Base-by-base conservation (phyloP, 352 stramenopile genomes). In the Phytophthora brassicae region DNA sequence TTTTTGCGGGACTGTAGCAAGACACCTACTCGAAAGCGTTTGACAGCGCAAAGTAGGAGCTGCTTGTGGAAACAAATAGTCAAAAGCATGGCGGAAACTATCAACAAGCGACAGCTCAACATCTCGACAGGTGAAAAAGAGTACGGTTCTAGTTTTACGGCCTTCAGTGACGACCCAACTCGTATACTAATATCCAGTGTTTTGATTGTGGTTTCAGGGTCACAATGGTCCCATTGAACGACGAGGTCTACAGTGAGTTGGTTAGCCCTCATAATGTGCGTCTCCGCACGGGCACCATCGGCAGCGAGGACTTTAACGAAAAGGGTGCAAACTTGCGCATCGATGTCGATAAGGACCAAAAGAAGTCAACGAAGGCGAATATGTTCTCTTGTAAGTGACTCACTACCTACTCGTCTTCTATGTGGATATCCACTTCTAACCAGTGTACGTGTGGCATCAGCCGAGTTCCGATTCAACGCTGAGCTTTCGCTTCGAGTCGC, bases 261-360 rank as follows among this genome's bases (percentile, higher is more conserved):
- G 42, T 29, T 19, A 86, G 70, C 44, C 66, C 72, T 24, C 51
- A 67, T 23, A 36, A 64, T 17, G 49, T 74, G 31, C 77, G 77
- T 35, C 51, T 75, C 48, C 78, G 78, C n/a, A 68, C 57, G 17
- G 72, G 70, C 39, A 87, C 76, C n/a, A 68, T 72, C 26, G 72
- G 70, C 26, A 88, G 81, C 49, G 81, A 90, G 8, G 76, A 88
- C 22, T 70, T 75, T 36, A 72, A 81, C 26, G 82, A 88, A 41
- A 87, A 86, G 44, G 73, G 74, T 6, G 81, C 78, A 47, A 89
- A 90, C 38, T 69, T 92, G 39, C 78, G 72, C 54, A 90, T 92
- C 36, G 70, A 82, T 48, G 73, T 87, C 58, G 73, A 81, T 51
- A 67, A 62, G n/a, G 67, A 72, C 42, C 72, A 83, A 50, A 88